A percentile compares a stretch with the other conserved stretches of the same genome.
phyloP scores from a whole-genome alignment of 805 yeast genomes.

The Candida chilensis region DNA sequence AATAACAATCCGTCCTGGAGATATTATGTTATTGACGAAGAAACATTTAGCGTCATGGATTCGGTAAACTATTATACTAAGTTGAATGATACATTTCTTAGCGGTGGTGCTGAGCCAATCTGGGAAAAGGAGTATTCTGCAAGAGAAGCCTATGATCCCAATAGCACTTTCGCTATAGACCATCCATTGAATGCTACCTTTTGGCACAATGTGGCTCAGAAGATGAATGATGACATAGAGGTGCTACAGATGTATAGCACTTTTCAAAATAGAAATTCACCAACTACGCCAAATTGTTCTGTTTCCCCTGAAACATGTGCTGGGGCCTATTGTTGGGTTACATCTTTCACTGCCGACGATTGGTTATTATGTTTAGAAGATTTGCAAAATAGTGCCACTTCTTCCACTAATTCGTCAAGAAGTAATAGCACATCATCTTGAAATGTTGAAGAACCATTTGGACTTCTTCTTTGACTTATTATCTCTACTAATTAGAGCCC shows the following conservation, averaged over 20 bases:
- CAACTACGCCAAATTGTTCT: not conserved
- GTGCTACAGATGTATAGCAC: not conserved
- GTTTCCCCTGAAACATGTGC: not conserved
- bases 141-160: constrained; percentile 3
- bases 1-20: constrained; percentile 6
- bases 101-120: constrained; percentile 3
- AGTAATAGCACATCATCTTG: too few relatives aligned
- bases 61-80: constrained; percentile 3
- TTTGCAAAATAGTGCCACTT: too few relatives aligned
- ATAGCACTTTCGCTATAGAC: constrained; percentile 3
- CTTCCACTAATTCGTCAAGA: too few relatives aligned
- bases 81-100: constrained; percentile 1
- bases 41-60: constrained; percentile 2
- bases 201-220: not conserved
- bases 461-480: too few relatives aligned
- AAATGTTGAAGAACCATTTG: too few relatives aligned
- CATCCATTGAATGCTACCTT: not conserved
- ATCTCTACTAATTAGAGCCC: too few relatives aligned
- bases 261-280: not conserved
- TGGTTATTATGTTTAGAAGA: too few relatives aligned
- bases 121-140: constrained; percentile 4
- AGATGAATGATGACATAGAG: not conserved
- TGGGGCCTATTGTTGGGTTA: not conserved
- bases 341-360: not conserved
- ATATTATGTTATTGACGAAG: constrained; percentile 3